phyloP scores from a whole-genome alignment of 2,329 filamentous ascomycete species.

The Incumbomyces delicatus region DNA sequence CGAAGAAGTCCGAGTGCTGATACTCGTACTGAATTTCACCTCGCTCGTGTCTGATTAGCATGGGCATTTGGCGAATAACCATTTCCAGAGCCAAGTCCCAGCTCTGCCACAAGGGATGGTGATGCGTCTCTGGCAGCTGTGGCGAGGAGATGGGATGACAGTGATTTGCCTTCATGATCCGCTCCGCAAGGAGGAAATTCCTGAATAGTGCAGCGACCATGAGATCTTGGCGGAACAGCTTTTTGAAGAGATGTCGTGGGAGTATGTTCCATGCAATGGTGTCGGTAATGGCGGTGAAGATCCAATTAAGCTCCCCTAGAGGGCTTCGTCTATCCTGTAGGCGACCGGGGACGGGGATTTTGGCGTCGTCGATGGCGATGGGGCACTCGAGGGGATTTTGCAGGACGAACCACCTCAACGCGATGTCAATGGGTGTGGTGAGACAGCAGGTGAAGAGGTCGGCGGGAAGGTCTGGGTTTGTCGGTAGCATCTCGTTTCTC shows the following conservation, averaged over 20 bases:
- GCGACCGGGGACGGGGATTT: constrained; percentile 71
- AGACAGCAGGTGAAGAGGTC: constrained; percentile 94
- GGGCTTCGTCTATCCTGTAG: constrained; percentile 89
- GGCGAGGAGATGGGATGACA: constrained; percentile 91
- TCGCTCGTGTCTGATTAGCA: constrained; percentile 68
- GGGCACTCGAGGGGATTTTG: constrained; percentile 68
- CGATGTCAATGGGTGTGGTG: constrained; percentile 96
- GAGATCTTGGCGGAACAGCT: constrained; percentile 91
- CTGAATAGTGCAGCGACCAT: constrained; percentile 98
- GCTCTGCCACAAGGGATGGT: constrained; percentile 91
- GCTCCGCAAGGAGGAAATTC: constrained; percentile 88
- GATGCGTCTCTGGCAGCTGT: constrained; percentile 83
- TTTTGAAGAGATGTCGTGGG: constrained; percentile 82
- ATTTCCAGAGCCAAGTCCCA: constrained; percentile 97
- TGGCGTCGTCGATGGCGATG: constrained; percentile 70
- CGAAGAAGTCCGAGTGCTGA: constrained; percentile 89
- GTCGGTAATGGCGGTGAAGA: constrained; percentile 97
- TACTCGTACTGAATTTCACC: constrained; percentile 74
- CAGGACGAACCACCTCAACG: constrained; percentile 87
- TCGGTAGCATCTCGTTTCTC: constrained; percentile 84
- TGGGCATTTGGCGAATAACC: constrained; percentile 79
- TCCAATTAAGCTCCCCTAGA: constrained; percentile 95
- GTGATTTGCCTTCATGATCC: constrained; percentile 92
- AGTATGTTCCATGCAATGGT: constrained; percentile 97
- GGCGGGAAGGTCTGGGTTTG: constrained; percentile 83